phyloP scores from a whole-genome alignment of 2,329 filamentous ascomycete species.

The Pseudogymnoascus sp. region DNA sequence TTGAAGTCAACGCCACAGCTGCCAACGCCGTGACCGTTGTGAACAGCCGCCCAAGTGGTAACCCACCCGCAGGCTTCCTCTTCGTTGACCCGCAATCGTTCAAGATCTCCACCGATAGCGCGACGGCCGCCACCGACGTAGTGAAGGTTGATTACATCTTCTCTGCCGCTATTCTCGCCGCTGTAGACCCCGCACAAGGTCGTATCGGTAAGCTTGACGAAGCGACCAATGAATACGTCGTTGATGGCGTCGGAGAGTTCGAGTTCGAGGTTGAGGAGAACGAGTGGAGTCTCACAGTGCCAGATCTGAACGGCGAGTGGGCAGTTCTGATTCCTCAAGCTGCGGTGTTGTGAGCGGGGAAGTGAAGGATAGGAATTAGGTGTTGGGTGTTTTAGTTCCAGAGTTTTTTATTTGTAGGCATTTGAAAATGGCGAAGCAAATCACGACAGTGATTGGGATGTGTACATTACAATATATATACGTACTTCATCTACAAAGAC shows the following conservation, averaged over 20 bases:
- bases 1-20: background rate
- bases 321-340: constrained; percentile 10
- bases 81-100: constrained; percentile 1
- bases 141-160: background rate
- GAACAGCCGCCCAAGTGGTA: background rate
- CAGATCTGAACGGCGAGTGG: constrained; percentile 21
- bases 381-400: background rate
- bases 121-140: background rate
- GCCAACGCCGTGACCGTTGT: background rate
- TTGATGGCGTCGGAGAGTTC: constrained; percentile 32
- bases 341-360: background rate
- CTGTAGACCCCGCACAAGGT: constrained; percentile 31
- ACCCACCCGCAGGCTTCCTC: background rate
- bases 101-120: constrained; percentile 26
- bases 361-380: background rate
- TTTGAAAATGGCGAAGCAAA: constrained; percentile 1
- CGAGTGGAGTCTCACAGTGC: constrained; percentile 25
- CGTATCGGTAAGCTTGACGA: constrained; percentile 31
- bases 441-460: background rate
- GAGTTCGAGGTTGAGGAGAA: constrained; percentile 37
- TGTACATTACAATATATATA: constrained; percentile 7
- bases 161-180: constrained; percentile 21
- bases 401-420: background rate
- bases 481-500: background rate
- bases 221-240: constrained; percentile 32